These are phyloP conservation scores for Saturnispora saitoi DNA, from an alignment of 805 yeast species.

Conservation along the genomic window DNA sequence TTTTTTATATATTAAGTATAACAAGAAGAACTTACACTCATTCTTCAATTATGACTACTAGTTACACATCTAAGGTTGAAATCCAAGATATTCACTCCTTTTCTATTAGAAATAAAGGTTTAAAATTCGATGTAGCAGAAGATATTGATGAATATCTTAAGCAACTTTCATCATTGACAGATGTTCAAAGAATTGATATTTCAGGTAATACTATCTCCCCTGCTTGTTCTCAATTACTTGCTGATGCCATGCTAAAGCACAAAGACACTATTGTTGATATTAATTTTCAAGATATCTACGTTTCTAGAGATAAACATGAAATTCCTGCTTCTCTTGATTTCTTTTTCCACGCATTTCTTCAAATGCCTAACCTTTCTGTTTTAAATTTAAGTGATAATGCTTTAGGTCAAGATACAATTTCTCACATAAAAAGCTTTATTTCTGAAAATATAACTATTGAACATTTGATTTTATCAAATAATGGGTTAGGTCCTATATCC, in stretches of 20 bases:
- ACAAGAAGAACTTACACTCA: not conserved
- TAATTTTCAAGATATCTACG: slow-evolving; percentile 86
- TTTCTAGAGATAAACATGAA: slow-evolving; percentile 91
- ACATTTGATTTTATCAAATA: slow-evolving; percentile 84
- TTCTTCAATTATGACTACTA: slow-evolving; percentile 27
- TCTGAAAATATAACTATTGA: slow-evolving; percentile 57
- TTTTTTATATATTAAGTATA: not conserved
- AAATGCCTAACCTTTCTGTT: slow-evolving; percentile 59
- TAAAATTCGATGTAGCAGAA: slow-evolving; percentile 62
- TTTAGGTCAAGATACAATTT: slow-evolving; percentile 91
- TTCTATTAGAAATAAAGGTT: slow-evolving; percentile 65
- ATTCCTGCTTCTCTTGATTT: slow-evolving; percentile 75
- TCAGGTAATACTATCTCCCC: slow-evolving; percentile 94
- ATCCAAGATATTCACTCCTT: slow-evolving; percentile 41
- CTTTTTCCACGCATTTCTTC: slow-evolving; percentile 64
- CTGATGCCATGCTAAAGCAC: slow-evolving; percentile 40
- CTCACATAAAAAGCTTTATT: slow-evolving; percentile 73
- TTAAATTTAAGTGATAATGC: slow-evolving; percentile 92
- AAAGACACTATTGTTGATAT: slow-evolving; percentile 50
- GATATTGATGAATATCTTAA: slow-evolving; percentile 68
- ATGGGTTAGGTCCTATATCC: slow-evolving; percentile 98
- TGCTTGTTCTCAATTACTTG: slow-evolving; percentile 71
- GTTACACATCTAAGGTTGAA: slow-evolving; percentile 26
- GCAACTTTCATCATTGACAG: slow-evolving; percentile 36
- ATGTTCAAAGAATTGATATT: slow-evolving; percentile 55